These are phyloP conservation scores for Trichoderma sp. DNA, from an alignment of 2,329 filamentous ascomycete species.

Conservation along the genomic window DNA sequence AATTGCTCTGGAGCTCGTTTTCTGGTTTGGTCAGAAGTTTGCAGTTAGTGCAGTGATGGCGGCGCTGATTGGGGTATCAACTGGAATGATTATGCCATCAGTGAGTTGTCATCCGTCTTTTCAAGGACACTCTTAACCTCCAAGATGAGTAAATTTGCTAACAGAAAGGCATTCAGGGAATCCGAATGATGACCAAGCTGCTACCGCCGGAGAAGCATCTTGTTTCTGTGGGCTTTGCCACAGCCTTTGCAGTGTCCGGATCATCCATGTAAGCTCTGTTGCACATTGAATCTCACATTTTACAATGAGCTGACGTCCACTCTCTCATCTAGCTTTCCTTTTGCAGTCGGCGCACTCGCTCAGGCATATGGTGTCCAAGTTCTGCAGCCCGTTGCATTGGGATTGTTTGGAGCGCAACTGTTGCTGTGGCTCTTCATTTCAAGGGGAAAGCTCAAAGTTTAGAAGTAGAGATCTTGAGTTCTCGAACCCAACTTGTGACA, in stretches of 20 bases:
- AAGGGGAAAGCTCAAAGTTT: constrained; percentile 15
- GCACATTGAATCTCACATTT: neutral
- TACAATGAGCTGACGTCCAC: neutral
- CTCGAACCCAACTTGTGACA: neutral
- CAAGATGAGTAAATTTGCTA: neutral
- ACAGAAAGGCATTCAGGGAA: constrained; percentile 13
- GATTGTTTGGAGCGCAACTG: constrained; percentile 46
- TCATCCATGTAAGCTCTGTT: constrained; percentile 55
- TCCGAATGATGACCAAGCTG: constrained; percentile 60
- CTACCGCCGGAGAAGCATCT: constrained; percentile 76
- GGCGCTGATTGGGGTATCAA: constrained; percentile 38
- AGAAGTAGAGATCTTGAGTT: neutral
- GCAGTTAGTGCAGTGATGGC: constrained; percentile 75
- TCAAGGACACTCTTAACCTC: neutral
- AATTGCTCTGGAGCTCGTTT: constrained; percentile 69
- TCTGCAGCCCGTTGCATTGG: constrained; percentile 41
- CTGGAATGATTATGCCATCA: constrained; percentile 28
- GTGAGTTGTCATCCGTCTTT: constrained; percentile 3
- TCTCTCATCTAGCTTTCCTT: constrained; percentile 50
- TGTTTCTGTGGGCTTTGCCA: constrained; percentile 76
- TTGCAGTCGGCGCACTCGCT: constrained; percentile 71
- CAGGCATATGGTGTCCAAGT: constrained; percentile 59
- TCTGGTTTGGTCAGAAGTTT: constrained; percentile 81
- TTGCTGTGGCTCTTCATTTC: constrained; percentile 24
- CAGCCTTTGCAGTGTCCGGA: constrained; percentile 75